phyloP scores from a whole-genome alignment of 768 basidiomycete species.

The Mycena venus region DNA sequence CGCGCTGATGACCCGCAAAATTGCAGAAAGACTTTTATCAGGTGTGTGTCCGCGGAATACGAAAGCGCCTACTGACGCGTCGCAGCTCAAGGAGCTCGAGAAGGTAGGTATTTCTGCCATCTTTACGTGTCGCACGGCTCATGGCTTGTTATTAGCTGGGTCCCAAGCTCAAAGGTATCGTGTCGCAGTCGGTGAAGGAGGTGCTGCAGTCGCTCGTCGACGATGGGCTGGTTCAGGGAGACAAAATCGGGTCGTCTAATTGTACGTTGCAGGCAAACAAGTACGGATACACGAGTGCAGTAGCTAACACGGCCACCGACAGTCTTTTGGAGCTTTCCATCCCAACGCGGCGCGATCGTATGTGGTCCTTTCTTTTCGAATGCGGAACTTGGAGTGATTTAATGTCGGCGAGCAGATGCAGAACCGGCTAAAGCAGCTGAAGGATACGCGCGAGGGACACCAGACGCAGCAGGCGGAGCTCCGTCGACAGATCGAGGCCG shows the following conservation, averaged over 20 bases:
- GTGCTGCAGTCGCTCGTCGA: slow-evolving; percentile 89
- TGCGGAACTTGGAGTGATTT: background rate
- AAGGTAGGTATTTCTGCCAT: slow-evolving; percentile 52
- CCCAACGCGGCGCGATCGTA: slow-evolving; percentile 86
- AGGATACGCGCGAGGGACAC: slow-evolving; percentile 58
- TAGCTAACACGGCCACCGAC: slow-evolving; percentile 4
- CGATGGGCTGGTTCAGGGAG: slow-evolving; percentile 86
- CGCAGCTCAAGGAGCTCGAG: slow-evolving; percentile 91
- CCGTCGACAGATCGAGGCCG: slow-evolving; percentile 59
- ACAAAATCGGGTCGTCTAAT: slow-evolving; percentile 96
- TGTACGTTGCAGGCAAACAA: slow-evolving; percentile 64
- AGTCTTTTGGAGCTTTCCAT: slow-evolving; percentile 98
- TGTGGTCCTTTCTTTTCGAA: background rate
- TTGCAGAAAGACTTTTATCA: slow-evolving; percentile 87
- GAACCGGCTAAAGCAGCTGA: slow-evolving; percentile 63
- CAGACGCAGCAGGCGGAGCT: slow-evolving; percentile 66
- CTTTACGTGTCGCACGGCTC: background rate
- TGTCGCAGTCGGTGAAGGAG: slow-evolving; percentile 93
- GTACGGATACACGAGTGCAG: slow-evolving; percentile 11
- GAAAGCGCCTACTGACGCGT: background rate
- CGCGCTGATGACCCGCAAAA: background rate
- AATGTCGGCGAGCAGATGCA: slow-evolving; percentile 60
- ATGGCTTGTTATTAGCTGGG: slow-evolving; percentile 54
- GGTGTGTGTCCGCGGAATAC: slow-evolving; percentile 47
- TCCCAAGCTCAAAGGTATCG: slow-evolving; percentile 92